Evolutionary conservation across 129 eudicot species (phyloP), one percentile per base, ranked within the genome.

Genomic region (Dittrichia graveolens): DNA sequence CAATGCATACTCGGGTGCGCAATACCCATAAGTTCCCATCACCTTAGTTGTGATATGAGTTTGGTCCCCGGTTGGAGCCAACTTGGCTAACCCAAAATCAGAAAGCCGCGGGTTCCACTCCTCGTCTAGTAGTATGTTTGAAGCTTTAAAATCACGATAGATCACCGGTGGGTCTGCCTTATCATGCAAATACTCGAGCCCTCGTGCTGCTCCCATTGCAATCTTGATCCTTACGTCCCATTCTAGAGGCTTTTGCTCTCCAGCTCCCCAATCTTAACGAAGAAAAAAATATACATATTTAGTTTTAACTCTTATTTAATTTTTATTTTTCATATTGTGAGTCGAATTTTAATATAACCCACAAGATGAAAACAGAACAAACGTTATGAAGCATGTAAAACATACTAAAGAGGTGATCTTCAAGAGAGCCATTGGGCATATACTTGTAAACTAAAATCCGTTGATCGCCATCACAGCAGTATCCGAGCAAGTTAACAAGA

Each of bases 11-110:
- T 90, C 99, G 2, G 99, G 99, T 34, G 98, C 96, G 40, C 96
- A 93, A 66, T 93, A 90, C 50, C 98, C 98, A 24, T 87, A 93
- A 34, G 99, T 90, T 47, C 99, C 99, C 97, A 94, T 94, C 66
- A 94, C 96, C 72, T 85, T 82, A 6, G 97, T 90, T 3, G 96
- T 83, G 37, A 90, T 85, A 68, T 90, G 94, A 65, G 53, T 58
- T 16, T 90, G 82, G 39, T 78, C 89, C 9, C 88, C 87, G 6
- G 87, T 86, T 35, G 96, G 99, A 43, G 94, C 96, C 52, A 94
- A 63, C 80, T 87, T 88, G 55, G 99, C 99, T 12, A 94, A 83
- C 14, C 99, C 99, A 43, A 94, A 94, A 79, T 88, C 97, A 14
- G 99, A 94, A 55, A 94, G 91, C 73, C 82, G 90, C 0, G 99